Conservation (phyloP, 2,329 filamentous ascomycete genomes). For the Leptodontidium sp. region DNA sequence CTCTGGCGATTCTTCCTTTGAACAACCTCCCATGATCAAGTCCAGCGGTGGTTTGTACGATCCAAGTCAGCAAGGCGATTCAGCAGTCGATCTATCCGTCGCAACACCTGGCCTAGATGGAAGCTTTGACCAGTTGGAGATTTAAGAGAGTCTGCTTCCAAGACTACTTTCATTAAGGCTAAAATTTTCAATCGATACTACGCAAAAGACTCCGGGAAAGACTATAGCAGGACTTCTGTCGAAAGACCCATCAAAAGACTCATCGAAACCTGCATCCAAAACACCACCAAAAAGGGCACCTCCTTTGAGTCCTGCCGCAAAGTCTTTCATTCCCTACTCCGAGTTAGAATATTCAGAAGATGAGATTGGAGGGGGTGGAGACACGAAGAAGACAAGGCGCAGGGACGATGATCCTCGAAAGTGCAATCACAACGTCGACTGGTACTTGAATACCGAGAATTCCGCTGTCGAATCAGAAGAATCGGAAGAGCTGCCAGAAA, state of each 20-base stretch:
- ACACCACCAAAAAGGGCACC: too few species aligned
- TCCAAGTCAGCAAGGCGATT: neutral
- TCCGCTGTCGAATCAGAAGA: neutral
- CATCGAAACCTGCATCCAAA: too few species aligned
- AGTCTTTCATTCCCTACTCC: neutral
- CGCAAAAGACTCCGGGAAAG: too few species aligned
- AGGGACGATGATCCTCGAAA: neutral
- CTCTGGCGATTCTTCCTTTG: too few species aligned
- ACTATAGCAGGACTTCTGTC: neutral
- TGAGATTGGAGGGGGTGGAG: neutral
- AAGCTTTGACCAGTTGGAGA: neutral
- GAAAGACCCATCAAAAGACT: too few species aligned
- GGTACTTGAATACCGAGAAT: neutral
- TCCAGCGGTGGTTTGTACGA: too few species aligned
- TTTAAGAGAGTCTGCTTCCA: neutral
- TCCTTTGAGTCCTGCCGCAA: too few species aligned
- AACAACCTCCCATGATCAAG: too few species aligned
- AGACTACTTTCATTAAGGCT: neutral
- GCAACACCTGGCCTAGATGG: neutral
- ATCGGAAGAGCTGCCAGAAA: neutral
- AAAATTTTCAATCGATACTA: neutral
- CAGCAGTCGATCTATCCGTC: neutral
- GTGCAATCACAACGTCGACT: neutral
- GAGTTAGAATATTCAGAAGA: conserved; percentile 1
- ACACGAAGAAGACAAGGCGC: neutral